Percentiles rank a stretch among this genome's conserved stretches.
phyloP scores from a whole-genome alignment of 176 grass and related monocot species.

The Alloteropsis semialata region DNA sequence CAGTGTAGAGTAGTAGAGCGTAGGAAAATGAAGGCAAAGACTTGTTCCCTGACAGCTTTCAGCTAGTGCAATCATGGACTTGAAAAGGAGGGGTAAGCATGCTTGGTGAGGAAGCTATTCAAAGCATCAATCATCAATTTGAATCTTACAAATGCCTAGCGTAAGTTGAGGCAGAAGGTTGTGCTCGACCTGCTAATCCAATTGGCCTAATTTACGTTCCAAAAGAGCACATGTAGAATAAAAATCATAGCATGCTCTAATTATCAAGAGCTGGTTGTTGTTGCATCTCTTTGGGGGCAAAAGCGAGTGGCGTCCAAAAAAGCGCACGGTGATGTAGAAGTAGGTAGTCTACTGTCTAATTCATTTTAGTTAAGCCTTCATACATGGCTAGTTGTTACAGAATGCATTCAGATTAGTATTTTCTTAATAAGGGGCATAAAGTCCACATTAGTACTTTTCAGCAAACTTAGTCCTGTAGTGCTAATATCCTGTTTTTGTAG shows the following conservation, averaged over 20 bases:
- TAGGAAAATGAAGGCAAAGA: slow-evolving; percentile 7
- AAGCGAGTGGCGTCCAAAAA: slow-evolving; percentile 1
- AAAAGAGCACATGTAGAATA: neutral
- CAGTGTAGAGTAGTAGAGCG: neutral
- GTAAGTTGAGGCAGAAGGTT: slow-evolving; percentile 17
- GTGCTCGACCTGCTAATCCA: slow-evolving; percentile 25
- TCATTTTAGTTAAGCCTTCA: neutral
- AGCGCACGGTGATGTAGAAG: neutral
- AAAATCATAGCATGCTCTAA: neutral
- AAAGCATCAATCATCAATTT: slow-evolving; percentile 24
- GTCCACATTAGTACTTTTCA: neutral
- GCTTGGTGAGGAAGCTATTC: slow-evolving; percentile 33
- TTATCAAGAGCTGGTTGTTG: neutral
- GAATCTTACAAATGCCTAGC: neutral
- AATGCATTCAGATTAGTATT: neutral
- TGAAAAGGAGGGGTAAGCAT: slow-evolving; percentile 19
- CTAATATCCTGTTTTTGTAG: neutral
- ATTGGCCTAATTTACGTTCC: neutral
- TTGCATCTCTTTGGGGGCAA: slow-evolving; percentile 15
- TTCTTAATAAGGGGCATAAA: neutral
- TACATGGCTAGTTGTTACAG: neutral
- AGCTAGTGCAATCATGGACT: slow-evolving; percentile 14
- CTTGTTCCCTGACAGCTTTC: neutral
- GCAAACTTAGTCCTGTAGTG: neutral
- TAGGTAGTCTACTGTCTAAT: slow-evolving; percentile 6